Evolutionary conservation across 1,284 basidiomycete species (phyloP).

Genomic region (Xerocomus nothofagi): DNA sequence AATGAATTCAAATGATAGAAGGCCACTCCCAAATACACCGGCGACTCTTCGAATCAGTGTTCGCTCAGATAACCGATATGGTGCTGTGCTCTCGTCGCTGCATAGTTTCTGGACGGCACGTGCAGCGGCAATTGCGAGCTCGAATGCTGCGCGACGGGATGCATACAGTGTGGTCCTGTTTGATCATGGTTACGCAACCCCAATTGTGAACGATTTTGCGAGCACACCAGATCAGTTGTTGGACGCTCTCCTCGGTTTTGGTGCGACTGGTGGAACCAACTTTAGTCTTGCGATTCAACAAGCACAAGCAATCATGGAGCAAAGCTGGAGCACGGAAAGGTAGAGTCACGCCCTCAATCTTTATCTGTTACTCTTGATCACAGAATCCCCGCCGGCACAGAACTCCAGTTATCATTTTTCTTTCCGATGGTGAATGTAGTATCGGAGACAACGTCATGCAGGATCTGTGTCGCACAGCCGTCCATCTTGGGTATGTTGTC

Average conservation of each 20-base stretch:
- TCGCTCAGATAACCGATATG: conserved; percentile 49
- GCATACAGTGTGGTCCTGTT: conserved; percentile 61
- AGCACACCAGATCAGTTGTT: conserved; percentile 50
- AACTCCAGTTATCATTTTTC: conserved; percentile 58
- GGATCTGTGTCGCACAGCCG: conserved; percentile 45
- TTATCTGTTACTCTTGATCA: background rate
- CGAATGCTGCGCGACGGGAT: conserved; percentile 44
- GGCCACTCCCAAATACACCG: conserved; percentile 48
- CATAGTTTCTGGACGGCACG: conserved; percentile 57
- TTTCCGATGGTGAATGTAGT: conserved; percentile 59
- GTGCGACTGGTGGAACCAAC: conserved; percentile 45
- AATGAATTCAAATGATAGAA: conserved; percentile 44
- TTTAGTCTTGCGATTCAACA: conserved; percentile 44
- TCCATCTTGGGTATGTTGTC: conserved; percentile 46
- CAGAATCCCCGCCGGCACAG: conserved; percentile 30
- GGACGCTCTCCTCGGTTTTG: conserved; percentile 37
- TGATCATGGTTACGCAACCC: conserved; percentile 29
- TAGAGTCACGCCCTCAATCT: conserved; percentile 16
- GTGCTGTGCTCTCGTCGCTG: conserved; percentile 57
- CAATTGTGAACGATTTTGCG: conserved; percentile 49
- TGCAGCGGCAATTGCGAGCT: conserved; percentile 37
- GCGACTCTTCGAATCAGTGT: conserved; percentile 40
- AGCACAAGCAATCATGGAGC: conserved; percentile 44
- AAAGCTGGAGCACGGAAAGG: conserved; percentile 58
- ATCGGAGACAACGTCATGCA: conserved; percentile 44